Evolutionary conservation across 192 early-diverging fungal genomes (phyloP), one percentile per base, ranked within the genome.

Genomic region (Backusella parvicylindrica): DNA sequence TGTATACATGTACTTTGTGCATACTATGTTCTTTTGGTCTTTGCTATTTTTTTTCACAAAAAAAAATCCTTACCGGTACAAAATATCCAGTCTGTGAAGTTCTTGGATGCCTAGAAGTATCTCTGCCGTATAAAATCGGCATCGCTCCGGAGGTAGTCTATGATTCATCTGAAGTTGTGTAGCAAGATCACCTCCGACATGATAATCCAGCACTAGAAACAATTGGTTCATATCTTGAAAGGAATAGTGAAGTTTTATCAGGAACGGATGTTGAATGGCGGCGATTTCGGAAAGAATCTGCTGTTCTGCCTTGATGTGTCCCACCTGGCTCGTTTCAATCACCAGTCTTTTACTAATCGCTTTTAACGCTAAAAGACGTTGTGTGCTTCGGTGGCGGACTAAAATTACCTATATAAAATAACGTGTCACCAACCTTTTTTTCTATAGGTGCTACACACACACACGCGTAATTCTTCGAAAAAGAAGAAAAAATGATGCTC

Each of bases 131-230:
- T 99, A 98, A 71, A 98, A 98, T 3, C 90, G 76, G 64, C 90
- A 90, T 50, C 90, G 83, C 64, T 91, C 91, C 50, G 95, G 92
- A 21, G 90, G 77, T 74, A 94, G 84, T 9, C 60, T 64, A 65
- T 81, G 74, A 67, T 78, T 83, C 28, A 80, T 81, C 0, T 86
- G 82, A 72, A 99, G 83, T 75, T 96, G 94, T 31, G 92, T 93
- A 64, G 96, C 95, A 67, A 99, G 88, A 78, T 97, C 96, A 49
- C 97, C 96, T 38, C 97, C 97, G 0, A 89, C 90, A 74, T 95
- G 87, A 78, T 96, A 98, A 72, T 92, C 92, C 81, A 99, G 84
- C 60, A 99, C 92, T 76, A 99, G 84, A 79, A 92, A 98, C 41
- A 99, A 83, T 74, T 92, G 91, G 28, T 88, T 87, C 31, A 89